Evolutionary conservation across 257 asterid species (phyloP), one percentile per base, ranked within the genome.

Genomic region (Handroanthus guayacan): DNA sequence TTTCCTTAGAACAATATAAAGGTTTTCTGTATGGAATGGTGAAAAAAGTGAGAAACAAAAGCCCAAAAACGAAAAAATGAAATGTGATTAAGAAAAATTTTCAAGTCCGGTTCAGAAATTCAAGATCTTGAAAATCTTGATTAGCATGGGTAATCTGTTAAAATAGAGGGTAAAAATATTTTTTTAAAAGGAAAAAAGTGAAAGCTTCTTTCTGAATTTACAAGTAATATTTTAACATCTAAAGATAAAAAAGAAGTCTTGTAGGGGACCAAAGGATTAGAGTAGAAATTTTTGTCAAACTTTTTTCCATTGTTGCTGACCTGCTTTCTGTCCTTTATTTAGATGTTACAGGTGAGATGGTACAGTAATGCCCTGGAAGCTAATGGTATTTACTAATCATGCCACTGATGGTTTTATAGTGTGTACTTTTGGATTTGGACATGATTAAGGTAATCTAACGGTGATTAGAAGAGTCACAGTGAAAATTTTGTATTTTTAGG

Each of bases 251-350:
- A 31, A 5, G 44, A 65, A 74, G 44, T n/a, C 25, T 17, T 34
- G 85, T 68, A 48, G 84, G 87, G 83, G 86, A 83, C 88, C 87
- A 77, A 48, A 81, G 74, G 63, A 78, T 69, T 75, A 34, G 79
- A 79, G 75, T 67, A 75, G 74, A 51, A 57, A 48, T 80, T 78
- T 83, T 65, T 77, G 93, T 91, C 92, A 86, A 87, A 84, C 74
- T 74, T 86, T 81, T 89, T 77, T 75, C 76, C 55, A 55, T 72
- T 74, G 81, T 78, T 82, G 88, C 90, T 88, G 94, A 89, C 90
- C 88, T 78, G 80, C 85, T 67, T 81, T 82, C 75, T 79, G 91
- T 85, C 90, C 79, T 69, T 83, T 85, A 62, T 62, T 50, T 74
- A 62, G 75, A 52, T 70, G 67, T 69, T 74, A 16, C 10, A 69